Percentiles rank a stretch among this genome's conserved stretches.
Evolutionary conservation across 345 rosid genomes (phyloP).

Genomic region (Moricandia arvensis): DNA sequence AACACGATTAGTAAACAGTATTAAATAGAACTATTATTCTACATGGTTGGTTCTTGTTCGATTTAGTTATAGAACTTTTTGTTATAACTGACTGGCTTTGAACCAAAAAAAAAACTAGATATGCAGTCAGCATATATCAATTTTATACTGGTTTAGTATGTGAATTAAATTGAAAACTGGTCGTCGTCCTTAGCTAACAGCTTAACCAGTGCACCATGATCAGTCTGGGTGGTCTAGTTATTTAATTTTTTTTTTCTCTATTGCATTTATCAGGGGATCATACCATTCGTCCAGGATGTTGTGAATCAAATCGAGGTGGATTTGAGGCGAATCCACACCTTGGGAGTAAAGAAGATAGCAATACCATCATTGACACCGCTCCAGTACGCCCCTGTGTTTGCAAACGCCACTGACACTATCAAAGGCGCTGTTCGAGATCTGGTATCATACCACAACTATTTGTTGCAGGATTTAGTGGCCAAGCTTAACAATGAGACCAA

Average conservation of each 20-base stretch:
- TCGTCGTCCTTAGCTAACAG: background rate
- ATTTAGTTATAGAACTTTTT: background rate
- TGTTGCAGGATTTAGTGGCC: slow-evolving; percentile 44
- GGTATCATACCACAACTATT: slow-evolving; percentile 45
- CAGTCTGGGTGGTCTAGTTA: background rate
- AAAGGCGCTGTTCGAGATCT: slow-evolving; percentile 10
- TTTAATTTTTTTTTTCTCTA: background rate
- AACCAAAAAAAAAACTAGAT: background rate
- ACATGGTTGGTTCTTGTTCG: no score
- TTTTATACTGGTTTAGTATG: background rate
- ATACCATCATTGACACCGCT: slow-evolving; percentile 50
- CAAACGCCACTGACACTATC: slow-evolving; percentile 16
- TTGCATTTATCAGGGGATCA: slow-evolving; percentile 42
- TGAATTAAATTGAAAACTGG: background rate
- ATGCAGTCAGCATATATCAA: background rate
- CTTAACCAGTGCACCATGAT: background rate
- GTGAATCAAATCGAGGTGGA: slow-evolving; percentile 48
- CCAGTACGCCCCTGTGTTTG: slow-evolving; percentile 60
- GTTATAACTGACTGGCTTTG: background rate
- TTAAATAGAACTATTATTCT: background rate
- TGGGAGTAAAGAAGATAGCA: slow-evolving; percentile 25
- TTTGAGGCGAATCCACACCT: slow-evolving; percentile 43
- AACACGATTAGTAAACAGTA: background rate
- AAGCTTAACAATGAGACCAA: slow-evolving; percentile 41
- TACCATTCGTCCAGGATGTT: slow-evolving; percentile 39